Base-by-base conservation (phyloP, 176 grass and related monocot species). In the Zoysia pacifica region DNA sequence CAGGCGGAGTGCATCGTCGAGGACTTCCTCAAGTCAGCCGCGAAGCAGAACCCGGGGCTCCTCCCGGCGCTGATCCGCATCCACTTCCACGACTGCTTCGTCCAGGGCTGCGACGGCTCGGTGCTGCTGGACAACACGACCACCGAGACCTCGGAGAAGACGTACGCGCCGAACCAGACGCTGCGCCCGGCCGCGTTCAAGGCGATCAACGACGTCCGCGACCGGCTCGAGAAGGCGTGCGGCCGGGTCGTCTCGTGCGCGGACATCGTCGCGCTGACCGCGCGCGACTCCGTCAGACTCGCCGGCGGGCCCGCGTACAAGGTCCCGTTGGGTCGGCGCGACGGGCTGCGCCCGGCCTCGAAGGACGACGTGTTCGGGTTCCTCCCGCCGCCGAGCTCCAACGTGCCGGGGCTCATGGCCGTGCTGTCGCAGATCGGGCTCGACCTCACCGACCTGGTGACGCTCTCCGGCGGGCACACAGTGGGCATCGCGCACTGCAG, bases 1-100 rank as follows among this genome's bases (percentile, higher is more conserved):
- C 58, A 43, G 1, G 65, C 88, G 3, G 79, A 86, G 84, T 16
- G 54, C 50, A 74, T 91, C 6, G 87, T 97, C 14, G 55, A 78
- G 0, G 81, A 86, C 2, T 69, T 93, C 67, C 62, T 52, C 20
- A 47, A 11, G 18, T 28, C 28, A 28, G 28, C 28, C 28, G 28
- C 28, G 28, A 28, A 28, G 28, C 28, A 28, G 28, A 48, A 97
- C 79, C 18, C 79, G 11, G 89, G 91, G 82, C 82, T 97, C 44
- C 89, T 91, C 39, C 89, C 89, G 0, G 94, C 53, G 14, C 90
- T 97, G 20, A 77, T 93, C 6, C 86, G 88, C 2, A 69, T 97
- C 60, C 94, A 90, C 81, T 93, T 90, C 85, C 91, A 93, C 39
- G 94, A 93, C 80, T 97, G 94, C 77, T 93, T 97, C 77, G 92